Base-by-base conservation (phyloP, 2,329 filamentous ascomycete genomes). In the Tolypocladium sp. region DNA sequence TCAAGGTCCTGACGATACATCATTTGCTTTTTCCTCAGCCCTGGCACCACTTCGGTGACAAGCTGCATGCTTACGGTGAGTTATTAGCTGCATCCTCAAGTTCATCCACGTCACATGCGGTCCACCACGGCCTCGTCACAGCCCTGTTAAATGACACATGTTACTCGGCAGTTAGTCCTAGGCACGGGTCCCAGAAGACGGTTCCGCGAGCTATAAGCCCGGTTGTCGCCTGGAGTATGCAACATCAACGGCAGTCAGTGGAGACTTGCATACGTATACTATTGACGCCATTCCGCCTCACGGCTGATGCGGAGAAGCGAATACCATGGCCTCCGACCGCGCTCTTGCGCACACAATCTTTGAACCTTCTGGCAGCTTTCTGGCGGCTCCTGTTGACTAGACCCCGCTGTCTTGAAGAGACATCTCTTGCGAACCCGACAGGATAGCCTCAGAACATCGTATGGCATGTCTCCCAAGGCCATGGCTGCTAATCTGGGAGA, bases 401-500 rank as follows among this genome's bases (percentile, higher is more conserved):
- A n/a, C 9, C 37, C 37, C 37, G 4, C 37, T 15, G 5, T 38
- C 13, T 17, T 17, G 37, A 38, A 6, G 13, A 38, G 2, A 38
- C 37, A 15, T 17, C 37, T 38, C 37, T 4, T 38, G 5, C 13
- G 13, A 15, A 15, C 9, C 37, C 13, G 13, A 38, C 10, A 38
- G 8, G 12, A 3, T n/a, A 42, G 41, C 41, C 41, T 22, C n/a
- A 8, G 12, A 22, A 1, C 10, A 46, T 46, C 4, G 9, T 13
- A 4, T 13, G 10, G n/a, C 4, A 44, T n/a, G 7, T 13, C 20
- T n/a, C 56, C 15, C 30, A n/a, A 33, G n/a, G 27, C 30, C 25
- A 59, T 61, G 60, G n/a, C 53, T 10, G 27, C 44, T 20, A 55
- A 62, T 5, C 37, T 65, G 13, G 68, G 68, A 5, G 64, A 64